Evolutionary conservation across 352 stramenopile genomes (phyloP), one percentile per base, ranked within the genome.

Genomic region (Globisporangium viniferum): DNA sequence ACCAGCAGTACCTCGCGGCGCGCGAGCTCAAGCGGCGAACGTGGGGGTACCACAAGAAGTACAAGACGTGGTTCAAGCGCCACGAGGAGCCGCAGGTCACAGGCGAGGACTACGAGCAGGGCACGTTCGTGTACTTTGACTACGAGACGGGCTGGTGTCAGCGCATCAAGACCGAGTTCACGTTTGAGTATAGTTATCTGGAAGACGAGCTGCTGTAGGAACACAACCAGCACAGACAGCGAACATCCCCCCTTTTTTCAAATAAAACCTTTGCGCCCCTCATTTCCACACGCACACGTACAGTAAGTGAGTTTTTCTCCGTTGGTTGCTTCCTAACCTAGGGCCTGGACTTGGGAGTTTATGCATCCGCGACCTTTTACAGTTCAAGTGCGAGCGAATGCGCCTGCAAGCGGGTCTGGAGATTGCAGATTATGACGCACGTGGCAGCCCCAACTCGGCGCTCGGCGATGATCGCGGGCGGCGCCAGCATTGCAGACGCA

Each of bases 1-100:
- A 99, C 79, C 96, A 99, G 81, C 98, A 99, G 84, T 99, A 99
- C 72, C 81, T 99, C 61, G 98, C 97, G 24, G 98, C 98, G 29
- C 86, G 94, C 5, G 96, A 99, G 77, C 90, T 99, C 60, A 99
- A 99, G 84, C 97, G 97, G 75, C 94, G 98, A 76, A 98, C 91
- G 71, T 99, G 98, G 98, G 88, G 98, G 48, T 99, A 99, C 81
- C 97, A 99, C 86, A 99, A 99, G 74, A 99, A 99, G 92, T 99
- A 99, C 84, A 98, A 98, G 88, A 99, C 98, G 54, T 99, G 98
- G 98, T 99, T 99, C 78, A 98, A 99, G 84, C 92, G 97, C 39
- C 97, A 99, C 72, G 90, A 99, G 75, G 97, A 99, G 78, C 95
- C 96, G 14, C 86, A 97, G 71, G 78, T 98, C 15, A 99, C 97